phyloP scores from a whole-genome alignment of 1,284 basidiomycete species.

The Cutaneotrichosporon cutaneum region DNA sequence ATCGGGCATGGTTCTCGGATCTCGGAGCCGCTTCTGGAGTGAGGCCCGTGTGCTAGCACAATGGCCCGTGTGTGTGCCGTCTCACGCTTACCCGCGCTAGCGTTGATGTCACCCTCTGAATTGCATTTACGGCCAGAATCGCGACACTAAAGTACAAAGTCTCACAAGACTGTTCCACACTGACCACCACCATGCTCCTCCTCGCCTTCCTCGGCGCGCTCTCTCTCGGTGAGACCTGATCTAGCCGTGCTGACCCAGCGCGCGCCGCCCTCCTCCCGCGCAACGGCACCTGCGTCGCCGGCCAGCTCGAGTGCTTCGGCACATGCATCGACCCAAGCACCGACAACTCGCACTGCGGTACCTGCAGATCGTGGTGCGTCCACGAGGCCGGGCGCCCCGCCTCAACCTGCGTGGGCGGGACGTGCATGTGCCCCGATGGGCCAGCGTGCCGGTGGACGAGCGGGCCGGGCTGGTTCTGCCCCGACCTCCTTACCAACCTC shows the following conservation, averaged over 20 bases:
- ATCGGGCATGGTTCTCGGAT: too few species aligned
- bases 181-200: background rate
- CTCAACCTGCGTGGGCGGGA: background rate
- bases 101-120: too few species aligned
- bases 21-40: too few species aligned
- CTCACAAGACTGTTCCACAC: too few species aligned
- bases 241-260: too few species aligned
- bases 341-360: background rate
- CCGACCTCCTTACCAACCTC: background rate
- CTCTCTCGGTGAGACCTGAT: too few species aligned
- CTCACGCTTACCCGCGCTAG: too few species aligned
- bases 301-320: background rate
- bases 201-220: background rate
- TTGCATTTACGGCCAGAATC: too few species aligned
- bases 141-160: too few species aligned
- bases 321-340: background rate
- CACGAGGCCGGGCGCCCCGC: background rate
- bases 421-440: background rate
- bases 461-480: background rate
- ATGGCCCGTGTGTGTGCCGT: too few species aligned
- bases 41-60: too few species aligned
- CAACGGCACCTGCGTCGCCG: background rate
- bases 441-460: background rate
- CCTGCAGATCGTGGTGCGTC: background rate
- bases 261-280: background rate